phyloP scores from a whole-genome alignment of 768 basidiomycete species.

The Kwoniella dendrophila region DNA sequence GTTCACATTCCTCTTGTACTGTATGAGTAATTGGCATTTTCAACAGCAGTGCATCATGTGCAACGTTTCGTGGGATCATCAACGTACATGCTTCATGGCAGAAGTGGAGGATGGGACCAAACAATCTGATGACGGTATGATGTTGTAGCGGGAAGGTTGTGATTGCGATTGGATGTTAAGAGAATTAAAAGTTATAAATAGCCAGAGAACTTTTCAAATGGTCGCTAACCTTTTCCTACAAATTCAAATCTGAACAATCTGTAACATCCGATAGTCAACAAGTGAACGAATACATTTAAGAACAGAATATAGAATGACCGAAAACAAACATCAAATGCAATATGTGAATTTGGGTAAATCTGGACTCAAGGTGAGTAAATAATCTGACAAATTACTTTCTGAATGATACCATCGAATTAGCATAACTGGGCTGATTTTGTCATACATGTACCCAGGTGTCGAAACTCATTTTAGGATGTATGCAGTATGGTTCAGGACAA shows the following conservation, averaged over 20 bases:
- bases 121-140: constrained; percentile 4
- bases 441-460: constrained; percentile 60
- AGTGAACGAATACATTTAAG: background rate
- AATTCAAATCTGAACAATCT: no score
- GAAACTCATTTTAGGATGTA: constrained; percentile 67
- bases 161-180: no score
- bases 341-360: constrained; percentile 50
- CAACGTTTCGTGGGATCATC: background rate
- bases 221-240: no score
- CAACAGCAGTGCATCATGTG: constrained; percentile 1
- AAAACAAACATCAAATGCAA: constrained; percentile 34
- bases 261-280: no score
- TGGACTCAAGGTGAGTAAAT: constrained; percentile 42
- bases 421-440: background rate
- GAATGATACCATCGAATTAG: background rate
- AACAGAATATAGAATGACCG: constrained; percentile 4
- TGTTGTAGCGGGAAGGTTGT: no score
- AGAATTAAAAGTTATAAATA: no score
- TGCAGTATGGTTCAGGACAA: constrained; percentile 67
- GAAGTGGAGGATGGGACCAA: no score
- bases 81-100: no score
- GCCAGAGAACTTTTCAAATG: no score
- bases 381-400: no score
- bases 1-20: background rate
- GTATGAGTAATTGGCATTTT: no score